Base-by-base conservation (phyloP, 345 rosid genomes). In the Syzygium grande region DNA sequence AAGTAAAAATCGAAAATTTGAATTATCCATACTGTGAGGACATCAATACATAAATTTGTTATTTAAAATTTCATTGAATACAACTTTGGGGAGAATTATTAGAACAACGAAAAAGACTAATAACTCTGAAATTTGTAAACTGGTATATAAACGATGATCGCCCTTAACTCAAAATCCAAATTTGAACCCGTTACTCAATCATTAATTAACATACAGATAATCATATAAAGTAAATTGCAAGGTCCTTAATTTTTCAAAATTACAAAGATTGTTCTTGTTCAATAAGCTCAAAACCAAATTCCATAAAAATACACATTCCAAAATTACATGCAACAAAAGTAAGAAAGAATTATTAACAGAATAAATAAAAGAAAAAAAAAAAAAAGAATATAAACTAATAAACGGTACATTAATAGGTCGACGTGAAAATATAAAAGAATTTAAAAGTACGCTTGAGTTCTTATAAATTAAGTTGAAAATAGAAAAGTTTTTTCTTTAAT, bases 81-180 rank as follows among this genome's bases (percentile, higher is more conserved):
- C 38, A 63, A 14, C 38, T 7, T 63, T 29, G 21, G 21, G 38
- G 3, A 29, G 77, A 63, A 2, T 0, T 63, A 29, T 29, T 16
- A 29, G 21, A 63, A 29, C 77, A 7, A 63, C 38, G 19, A 63
- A 14, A 29, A 63, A 29, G 38, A 0, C 38, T 0, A 2, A 29
- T 1, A 14, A 63, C 38, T 29, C 9, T 14, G 10, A 63, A 63
- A 1, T 63, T 63, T 29, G 21, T 14, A 14, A 29, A 7, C 0
- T 15, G 10, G 73, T n/a, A 56, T 56, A 56, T 10, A 56, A 56
- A 56, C 1, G 1, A 58, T 23, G 2, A 58, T 23, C n/a, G 63
- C 63, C 0, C 29, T 58, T 58, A 3, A 56, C 61, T 56, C n/a
- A 0, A 23, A 56, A n/a, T 29, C 5, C 2, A 0, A 63, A 29